Evolutionary conservation across 2,329 filamentous ascomycete genomes (phyloP), one percentile per base, ranked within the genome.

Genomic region (Colletotrichum phormii): DNA sequence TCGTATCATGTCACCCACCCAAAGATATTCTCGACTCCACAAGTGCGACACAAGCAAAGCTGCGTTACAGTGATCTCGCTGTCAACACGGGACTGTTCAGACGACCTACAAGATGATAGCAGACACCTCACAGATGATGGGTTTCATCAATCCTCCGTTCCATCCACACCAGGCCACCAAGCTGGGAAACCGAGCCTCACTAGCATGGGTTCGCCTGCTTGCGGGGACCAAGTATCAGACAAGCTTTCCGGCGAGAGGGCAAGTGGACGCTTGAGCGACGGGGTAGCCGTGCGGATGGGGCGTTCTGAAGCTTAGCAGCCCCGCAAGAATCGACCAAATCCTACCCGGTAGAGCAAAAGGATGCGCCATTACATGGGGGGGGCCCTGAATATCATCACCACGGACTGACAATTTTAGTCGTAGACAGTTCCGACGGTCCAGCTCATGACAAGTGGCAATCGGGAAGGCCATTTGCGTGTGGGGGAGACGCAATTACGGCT

Each of bases 231-330:
- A 63, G 46, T 46, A 18, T 13, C 6, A 29, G 31, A 68, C 46
- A 63, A 61, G 64, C 55, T 67, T 67, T 61, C 59, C 37, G 37
- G 26, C 24, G 37, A 24, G 37, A 26, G 37, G 59, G 22, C 33
- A 26, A 53, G 26, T 29, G 35, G 5, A 37, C 42, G 42, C 42
- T 59, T 31, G 37, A 18, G 29, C 13, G 42, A 49, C 57, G 37
- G 42, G 13, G 24, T 22, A 54, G 22, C 46, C 65, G 24, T 29
- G 37, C 46, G 31, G 65, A 67, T 24, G 35, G 22, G 29, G 54
- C 54, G 13, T 33, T 33, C 54, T 54, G 29, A 57, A 33, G 29
- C 24, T 24, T 57, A 49, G 42, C 42, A 49, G 42, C 42, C 8
- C 42, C 42, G 42, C 18, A 49, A 49, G 18, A 49, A 49, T 49